Base-by-base conservation (phyloP, 169 alveolate species). In the Cystoisospora suis region DNA sequence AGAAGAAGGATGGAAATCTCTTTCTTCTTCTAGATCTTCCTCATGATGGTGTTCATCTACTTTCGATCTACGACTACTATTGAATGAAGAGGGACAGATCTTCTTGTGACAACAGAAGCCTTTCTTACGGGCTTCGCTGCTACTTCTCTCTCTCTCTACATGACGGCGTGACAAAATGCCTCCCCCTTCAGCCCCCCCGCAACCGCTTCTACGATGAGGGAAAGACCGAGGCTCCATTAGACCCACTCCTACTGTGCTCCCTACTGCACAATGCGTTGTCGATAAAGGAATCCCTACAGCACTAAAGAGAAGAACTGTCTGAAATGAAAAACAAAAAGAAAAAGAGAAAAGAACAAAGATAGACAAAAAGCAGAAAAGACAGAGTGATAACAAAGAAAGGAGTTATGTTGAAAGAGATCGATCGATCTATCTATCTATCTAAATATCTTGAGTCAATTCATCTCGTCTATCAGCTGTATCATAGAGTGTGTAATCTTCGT, bases 181-280 rank as follows among this genome's bases (percentile, higher is more conserved):
- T 23, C 12, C 29, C 7, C 36, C 40, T n/a, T 32, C 58, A 20
- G 53, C 58, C 58, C 83, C 83, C 32, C 38, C 7, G 40, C 47
- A n/a, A 59, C 7, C n/a, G 56, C 7, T 40, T 61, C 56, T 38
- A 46, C 29, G 58, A 40, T n/a, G 12, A 23, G 77, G 40, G n/a
- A n/a, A n/a, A n/a, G n/a, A n/a, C 75, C 70, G 72, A 29, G 89
- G 89, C 86, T 93, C 96, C 44, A 94, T 93, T 69, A 96, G 89
- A 12, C 98, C 98, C 58, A 96, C 96, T 5, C 98, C 98, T 27
- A 96, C 92, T 3, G 95, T 96, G 90, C 96, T 87, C 27, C 98
- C 96, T 32, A 96, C 98, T 29, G 95, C 94, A 91, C 96, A 94
- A 75, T 96, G 97, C 32, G 98, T 96, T 45, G 98, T 96, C 91